Base-by-base conservation (phyloP, 1,284 basidiomycete species). In the Melampsora larici-populina region DNA sequence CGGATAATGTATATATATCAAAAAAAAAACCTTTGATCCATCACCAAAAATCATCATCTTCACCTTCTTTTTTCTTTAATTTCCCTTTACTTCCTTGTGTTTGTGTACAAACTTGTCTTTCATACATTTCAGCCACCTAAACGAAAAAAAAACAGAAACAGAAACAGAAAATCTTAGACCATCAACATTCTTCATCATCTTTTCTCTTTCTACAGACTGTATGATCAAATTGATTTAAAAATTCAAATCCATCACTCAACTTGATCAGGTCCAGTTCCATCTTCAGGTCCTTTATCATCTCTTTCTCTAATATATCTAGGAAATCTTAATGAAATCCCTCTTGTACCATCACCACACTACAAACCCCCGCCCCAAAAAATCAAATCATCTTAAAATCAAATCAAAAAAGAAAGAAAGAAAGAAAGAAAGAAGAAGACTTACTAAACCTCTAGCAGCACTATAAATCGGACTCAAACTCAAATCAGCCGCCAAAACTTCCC, bases 401-500 rank as follows among this genome's bases (percentile, higher is more conserved):
- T n/a, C n/a, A n/a, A n/a, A n/a, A n/a, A n/a, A n/a, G n/a, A n/a
- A n/a, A n/a, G 31, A 43, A 49, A 36, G 36, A 43, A 26, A 72
- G 18, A 29, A 31, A 70, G 70, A 69, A 36, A 31, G 15, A 36
- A 36, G 29, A 18, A n/a, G 40, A 87, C 92, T 81, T 81, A 95
- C 94, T 85, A 94, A 82, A 79, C 96, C 96, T 84, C 94, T 92
- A n/a, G 93, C 97, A 5, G 97, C 97, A 6, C 93, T 92, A 84
- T 99, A 99, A 40, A 99, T 89, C 0, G 97, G 97, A 85, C 94
- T 97, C 85, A 99, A 86, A 84, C 93, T 97, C 81, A 99, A 84
- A 86, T 99, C 97, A 6, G 97, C 97, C 0, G 96, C 93, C 81
- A 99, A 88, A 43, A 99, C 95, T 85, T 99, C 97, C 95, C 96